Conservation (phyloP, 495 filamentous ascomycete species). For the Penicillium flavigenum region DNA sequence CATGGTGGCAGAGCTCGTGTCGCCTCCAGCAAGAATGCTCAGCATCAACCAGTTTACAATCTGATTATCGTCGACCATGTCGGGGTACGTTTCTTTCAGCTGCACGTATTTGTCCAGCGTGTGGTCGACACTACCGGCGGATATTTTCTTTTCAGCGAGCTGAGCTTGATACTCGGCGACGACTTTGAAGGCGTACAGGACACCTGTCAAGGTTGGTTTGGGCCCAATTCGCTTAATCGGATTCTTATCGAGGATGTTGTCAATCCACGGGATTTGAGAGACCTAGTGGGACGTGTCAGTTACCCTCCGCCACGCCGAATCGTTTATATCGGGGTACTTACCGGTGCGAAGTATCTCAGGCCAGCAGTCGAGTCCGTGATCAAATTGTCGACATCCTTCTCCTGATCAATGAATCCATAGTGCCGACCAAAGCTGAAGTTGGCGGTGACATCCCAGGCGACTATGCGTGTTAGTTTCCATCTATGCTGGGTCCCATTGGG, state of each 20-base stretch:
- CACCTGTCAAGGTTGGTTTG: constrained; percentile 25
- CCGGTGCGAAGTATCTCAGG: constrained; percentile 25
- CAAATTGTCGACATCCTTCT: constrained; percentile 36
- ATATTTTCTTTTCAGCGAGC: constrained; percentile 14
- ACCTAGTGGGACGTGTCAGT: constrained; percentile 17
- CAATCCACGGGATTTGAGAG: constrained; percentile 49
- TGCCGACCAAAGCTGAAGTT: constrained; percentile 39
- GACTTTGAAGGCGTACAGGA: constrained; percentile 27
- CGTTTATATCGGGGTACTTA: neutral
- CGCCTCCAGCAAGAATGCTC: constrained; percentile 27
- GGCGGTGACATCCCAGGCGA: constrained; percentile 49
- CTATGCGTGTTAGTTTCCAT: constrained; percentile 12
- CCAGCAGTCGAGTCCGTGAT: constrained; percentile 26
- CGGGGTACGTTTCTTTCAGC: constrained; percentile 20
- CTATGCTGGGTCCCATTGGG: neutral
- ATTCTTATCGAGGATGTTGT: constrained; percentile 50
- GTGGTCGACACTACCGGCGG: constrained; percentile 18
- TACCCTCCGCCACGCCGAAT: neutral
- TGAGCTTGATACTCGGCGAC: constrained; percentile 24
- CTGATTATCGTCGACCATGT: constrained; percentile 25
- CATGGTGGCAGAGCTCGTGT: constrained; percentile 29
- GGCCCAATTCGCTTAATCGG: constrained; percentile 34
- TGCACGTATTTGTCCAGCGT: constrained; percentile 28
- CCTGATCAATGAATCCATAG: constrained; percentile 44
- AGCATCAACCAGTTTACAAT: constrained; percentile 31